Evolutionary conservation across 1,139 yeast genomes (phyloP).

Genomic region (Yamadazyma diospyri): DNA sequence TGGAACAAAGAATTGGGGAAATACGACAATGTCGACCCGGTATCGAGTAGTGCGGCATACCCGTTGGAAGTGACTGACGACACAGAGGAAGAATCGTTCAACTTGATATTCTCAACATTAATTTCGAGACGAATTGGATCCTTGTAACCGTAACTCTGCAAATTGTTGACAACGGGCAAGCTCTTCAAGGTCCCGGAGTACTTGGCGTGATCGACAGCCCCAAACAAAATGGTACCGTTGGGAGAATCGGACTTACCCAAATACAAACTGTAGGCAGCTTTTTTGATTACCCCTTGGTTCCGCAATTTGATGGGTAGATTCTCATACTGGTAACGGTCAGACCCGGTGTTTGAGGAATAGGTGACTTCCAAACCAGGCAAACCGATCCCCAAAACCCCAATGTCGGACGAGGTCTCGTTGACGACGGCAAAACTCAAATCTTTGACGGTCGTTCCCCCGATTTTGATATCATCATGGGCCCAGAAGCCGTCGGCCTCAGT

Average conservation of each 20-base stretch:
- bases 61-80: slow-evolving; percentile 17
- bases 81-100: slow-evolving; percentile 12
- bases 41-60: slow-evolving; percentile 36
- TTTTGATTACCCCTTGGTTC: slow-evolving; percentile 44
- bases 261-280: slow-evolving; percentile 51
- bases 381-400: slow-evolving; percentile 49
- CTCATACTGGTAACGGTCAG: slow-evolving; percentile 19
- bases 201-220: slow-evolving; percentile 55
- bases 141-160: slow-evolving; percentile 15
- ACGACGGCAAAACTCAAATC: slow-evolving; percentile 50
- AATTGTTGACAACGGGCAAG: slow-evolving; percentile 27
- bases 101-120: slow-evolving; percentile 18
- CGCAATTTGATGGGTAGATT: slow-evolving; percentile 29
- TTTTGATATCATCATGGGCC: slow-evolving; percentile 53
- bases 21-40: slow-evolving; percentile 41
- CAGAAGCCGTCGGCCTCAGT: slow-evolving; percentile 41
- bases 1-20: slow-evolving; percentile 25
- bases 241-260: slow-evolving; percentile 28
- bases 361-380: slow-evolving; percentile 20
- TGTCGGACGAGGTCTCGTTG: slow-evolving; percentile 33
- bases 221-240: slow-evolving; percentile 50
- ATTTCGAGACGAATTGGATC: slow-evolving; percentile 27
- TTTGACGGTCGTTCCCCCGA: slow-evolving; percentile 22
- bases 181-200: slow-evolving; percentile 42
- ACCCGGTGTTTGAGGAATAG: slow-evolving; percentile 11